Percentiles rank a stretch among this genome's conserved stretches.
These are phyloP conservation scores for Imleria badia DNA, from an alignment of 768 basidiomycete genomes.

Conservation along the genomic window DNA sequence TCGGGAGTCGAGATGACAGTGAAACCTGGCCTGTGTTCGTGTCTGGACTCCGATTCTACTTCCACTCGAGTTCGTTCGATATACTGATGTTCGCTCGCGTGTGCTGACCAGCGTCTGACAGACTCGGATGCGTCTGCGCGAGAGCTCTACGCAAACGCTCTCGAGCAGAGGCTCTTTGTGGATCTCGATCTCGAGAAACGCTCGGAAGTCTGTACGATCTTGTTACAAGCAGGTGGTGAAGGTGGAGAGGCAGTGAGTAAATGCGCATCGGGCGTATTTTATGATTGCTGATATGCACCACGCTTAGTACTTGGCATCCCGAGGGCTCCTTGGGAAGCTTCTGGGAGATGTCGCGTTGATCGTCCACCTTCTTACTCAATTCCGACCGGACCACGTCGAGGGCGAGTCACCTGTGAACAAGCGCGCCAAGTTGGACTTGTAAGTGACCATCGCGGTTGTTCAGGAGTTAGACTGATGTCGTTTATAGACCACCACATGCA, in stretches of 20 bases:
- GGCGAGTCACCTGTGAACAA: constrained; percentile 55
- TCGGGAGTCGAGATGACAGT: constrained; percentile 43
- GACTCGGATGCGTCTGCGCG: constrained; percentile 41
- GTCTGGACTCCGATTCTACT: constrained; percentile 42
- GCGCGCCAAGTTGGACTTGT: constrained; percentile 62
- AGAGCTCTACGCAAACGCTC: constrained; percentile 39
- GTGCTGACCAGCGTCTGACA: constrained; percentile 23
- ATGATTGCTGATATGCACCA: not conserved
- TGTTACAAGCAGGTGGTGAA: constrained; percentile 54
- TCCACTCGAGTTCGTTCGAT: constrained; percentile 45
- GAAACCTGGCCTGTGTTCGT: constrained; percentile 53
- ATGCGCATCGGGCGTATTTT: not conserved
- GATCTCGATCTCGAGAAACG: constrained; percentile 53
- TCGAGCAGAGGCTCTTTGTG: constrained; percentile 58
- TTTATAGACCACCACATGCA: constrained; percentile 18
- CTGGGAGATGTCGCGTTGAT: constrained; percentile 54
- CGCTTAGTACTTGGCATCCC: constrained; percentile 44
- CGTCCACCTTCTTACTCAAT: constrained; percentile 46
- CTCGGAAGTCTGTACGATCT: constrained; percentile 49
- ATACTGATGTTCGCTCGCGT: not conserved
- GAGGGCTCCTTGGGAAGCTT: constrained; percentile 48
- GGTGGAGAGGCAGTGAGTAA: constrained; percentile 49
- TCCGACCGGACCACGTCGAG: constrained; percentile 47
- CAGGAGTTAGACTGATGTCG: not conserved
- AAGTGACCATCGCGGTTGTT: constrained; percentile 35